Percentiles rank a stretch among this genome's conserved stretches.
These are phyloP conservation scores for Hyaloscypha hepaticicola DNA, from an alignment of 495 filamentous ascomycete genomes.

Conservation along the genomic window DNA sequence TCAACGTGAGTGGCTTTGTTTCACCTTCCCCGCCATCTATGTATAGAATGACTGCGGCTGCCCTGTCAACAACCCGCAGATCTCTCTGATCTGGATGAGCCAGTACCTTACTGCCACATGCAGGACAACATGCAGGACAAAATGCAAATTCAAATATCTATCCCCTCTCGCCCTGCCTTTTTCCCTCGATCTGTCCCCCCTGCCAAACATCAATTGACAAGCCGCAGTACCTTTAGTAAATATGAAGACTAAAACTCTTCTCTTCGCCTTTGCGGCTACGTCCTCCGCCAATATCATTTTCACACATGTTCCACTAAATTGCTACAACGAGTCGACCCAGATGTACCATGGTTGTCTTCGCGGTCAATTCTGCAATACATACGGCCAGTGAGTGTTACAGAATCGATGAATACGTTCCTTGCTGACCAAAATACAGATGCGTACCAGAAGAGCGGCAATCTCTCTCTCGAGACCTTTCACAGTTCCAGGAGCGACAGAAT, in stretches of 20 bases:
- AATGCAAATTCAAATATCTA: too few species aligned
- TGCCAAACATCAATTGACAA: not conserved
- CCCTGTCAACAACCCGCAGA: not conserved
- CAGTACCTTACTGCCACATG: not conserved
- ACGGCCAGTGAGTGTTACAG: constrained; percentile 33
- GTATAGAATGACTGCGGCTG: not conserved
- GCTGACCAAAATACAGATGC: constrained; percentile 24
- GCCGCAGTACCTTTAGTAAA: constrained; percentile 10
- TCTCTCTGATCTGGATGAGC: not conserved
- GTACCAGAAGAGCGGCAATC: constrained; percentile 4
- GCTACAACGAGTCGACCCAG: constrained; percentile 26
- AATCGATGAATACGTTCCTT: not conserved
- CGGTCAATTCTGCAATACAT: constrained; percentile 38
- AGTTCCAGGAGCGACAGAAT: constrained; percentile 9
- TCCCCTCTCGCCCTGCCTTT: not conserved
- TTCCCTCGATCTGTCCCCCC: not conserved
- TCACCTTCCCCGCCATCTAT: not conserved
- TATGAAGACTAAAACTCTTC: constrained; percentile 23
- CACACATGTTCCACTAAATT: constrained; percentile 37
- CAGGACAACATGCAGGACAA: not conserved
- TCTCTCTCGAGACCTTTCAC: not conserved
- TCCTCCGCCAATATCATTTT: constrained; percentile 41
- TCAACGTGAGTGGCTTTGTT: constrained; percentile 4
- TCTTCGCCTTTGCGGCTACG: constrained; percentile 28
- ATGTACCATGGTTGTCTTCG: constrained; percentile 38